A percentile compares a stretch with the other conserved stretches of the same genome.
Conservation (phyloP, 2,329 filamentous ascomycete species). For the Pseudogymnoascus sp. region DNA sequence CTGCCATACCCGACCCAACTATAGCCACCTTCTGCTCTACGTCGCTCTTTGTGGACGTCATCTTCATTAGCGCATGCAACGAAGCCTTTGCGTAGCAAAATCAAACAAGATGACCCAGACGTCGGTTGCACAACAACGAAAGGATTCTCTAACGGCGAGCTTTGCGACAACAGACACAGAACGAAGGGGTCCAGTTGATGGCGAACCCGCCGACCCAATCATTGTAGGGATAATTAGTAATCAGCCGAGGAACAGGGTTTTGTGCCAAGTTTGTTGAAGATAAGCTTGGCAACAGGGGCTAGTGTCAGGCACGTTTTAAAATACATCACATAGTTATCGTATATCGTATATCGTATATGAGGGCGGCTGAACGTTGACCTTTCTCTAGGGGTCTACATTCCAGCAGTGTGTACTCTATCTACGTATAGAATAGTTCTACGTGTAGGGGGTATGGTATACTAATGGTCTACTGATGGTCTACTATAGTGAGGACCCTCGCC, state of each 20-base stretch:
- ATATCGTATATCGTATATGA: background rate
- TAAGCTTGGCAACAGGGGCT: background rate
- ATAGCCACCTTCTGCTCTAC: constrained; percentile 33
- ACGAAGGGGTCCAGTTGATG: background rate
- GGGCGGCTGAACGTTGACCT: background rate
- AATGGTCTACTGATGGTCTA: background rate
- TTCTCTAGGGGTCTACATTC: background rate
- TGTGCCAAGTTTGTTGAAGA: background rate
- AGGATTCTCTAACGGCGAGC: background rate
- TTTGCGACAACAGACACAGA: background rate
- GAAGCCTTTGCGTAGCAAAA: background rate
- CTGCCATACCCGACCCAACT: constrained; percentile 43
- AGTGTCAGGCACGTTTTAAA: background rate
- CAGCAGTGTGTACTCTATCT: background rate
- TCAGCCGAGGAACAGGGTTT: background rate
- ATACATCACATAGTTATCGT: background rate
- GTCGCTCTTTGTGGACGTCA: constrained; percentile 8
- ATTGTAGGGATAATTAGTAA: background rate
- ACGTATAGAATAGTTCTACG: background rate
- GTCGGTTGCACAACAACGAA: background rate
- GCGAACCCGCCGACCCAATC: background rate
- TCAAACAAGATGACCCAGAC: background rate
- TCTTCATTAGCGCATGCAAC: constrained; percentile 2
- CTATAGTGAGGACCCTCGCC: background rate
- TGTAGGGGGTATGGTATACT: no score